Percentiles rank a stretch among this genome's conserved stretches.
Evolutionary conservation across 768 basidiomycete genomes (phyloP).

Genomic region (Russula ochroleuca): DNA sequence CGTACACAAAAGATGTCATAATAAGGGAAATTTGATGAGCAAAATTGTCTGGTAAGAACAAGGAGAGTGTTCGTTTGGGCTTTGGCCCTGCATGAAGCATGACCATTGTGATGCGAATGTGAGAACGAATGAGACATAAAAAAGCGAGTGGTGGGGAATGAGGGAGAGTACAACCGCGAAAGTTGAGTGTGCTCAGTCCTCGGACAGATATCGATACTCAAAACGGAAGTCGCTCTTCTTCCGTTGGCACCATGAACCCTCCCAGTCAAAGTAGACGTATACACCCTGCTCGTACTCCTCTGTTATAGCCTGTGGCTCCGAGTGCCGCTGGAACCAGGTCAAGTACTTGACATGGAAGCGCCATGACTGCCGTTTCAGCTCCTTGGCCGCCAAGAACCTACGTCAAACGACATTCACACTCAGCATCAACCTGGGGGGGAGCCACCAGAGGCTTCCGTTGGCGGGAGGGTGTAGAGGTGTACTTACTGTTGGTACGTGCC

Average conservation of each 20-base stretch:
- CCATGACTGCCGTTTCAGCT: slow-evolving; percentile 97
- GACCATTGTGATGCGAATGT: slow-evolving; percentile 10
- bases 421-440: neutral
- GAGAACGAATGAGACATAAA: neutral
- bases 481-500: slow-evolving; percentile 97
- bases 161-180: neutral
- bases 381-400: slow-evolving; percentile 93
- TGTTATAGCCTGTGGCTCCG: slow-evolving; percentile 96
- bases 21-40: slow-evolving; percentile 14
- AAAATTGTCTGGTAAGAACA: neutral
- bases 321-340: slow-evolving; percentile 99
- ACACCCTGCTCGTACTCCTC: slow-evolving; percentile 99
- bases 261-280: slow-evolving; percentile 99
- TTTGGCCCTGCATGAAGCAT: neutral
- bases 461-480: neutral
- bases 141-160: neutral
- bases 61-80: slow-evolving; percentile 7
- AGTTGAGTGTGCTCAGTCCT: slow-evolving; percentile 51
- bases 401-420: neutral
- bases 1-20: slow-evolving; percentile 15
- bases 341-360: slow-evolving; percentile 98
- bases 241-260: slow-evolving; percentile 96
- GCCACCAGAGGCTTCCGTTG: too few relatives aligned
- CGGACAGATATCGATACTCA: slow-evolving; percentile 91
- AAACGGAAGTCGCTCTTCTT: slow-evolving; percentile 98